These are phyloP conservation scores for Plasmodium gallinaceum DNA, from an alignment of 169 alveolate species.

Conservation along the genomic window DNA sequence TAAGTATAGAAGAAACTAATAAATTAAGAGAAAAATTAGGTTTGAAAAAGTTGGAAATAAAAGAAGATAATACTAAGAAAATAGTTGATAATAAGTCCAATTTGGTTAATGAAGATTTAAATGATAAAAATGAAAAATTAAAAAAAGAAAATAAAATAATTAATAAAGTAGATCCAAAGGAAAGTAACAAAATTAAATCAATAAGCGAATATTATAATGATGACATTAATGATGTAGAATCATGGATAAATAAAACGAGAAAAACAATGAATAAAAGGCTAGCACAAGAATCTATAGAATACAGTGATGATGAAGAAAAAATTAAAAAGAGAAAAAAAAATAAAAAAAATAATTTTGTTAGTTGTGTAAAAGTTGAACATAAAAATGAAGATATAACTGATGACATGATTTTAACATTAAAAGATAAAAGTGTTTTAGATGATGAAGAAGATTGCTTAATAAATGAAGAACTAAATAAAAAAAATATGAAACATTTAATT, in stretches of 20 bases:
- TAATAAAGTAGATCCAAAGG: slow-evolving; percentile 8
- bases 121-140: neutral
- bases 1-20: slow-evolving; percentile 73
- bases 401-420: slow-evolving; percentile 55
- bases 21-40: slow-evolving; percentile 75
- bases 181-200: slow-evolving; percentile 5
- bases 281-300: slow-evolving; percentile 29
- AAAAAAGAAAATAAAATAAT: neutral
- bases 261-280: slow-evolving; percentile 34
- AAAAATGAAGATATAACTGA: slow-evolving; percentile 58
- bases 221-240: slow-evolving; percentile 62
- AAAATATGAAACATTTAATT: slow-evolving; percentile 31
- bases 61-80: slow-evolving; percentile 11
- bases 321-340: slow-evolving; percentile 4
- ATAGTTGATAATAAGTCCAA: neutral
- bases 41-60: slow-evolving; percentile 37
- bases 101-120: neutral
- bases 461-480: slow-evolving; percentile 65
- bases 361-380: slow-evolving; percentile 52
- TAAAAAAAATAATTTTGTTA: slow-evolving; percentile 1
- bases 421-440: slow-evolving; percentile 32
- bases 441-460: slow-evolving; percentile 61
- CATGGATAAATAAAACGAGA: slow-evolving; percentile 65
- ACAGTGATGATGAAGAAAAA: slow-evolving; percentile 62
- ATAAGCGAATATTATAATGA: slow-evolving; percentile 50